Evolutionary conservation across 495 filamentous ascomycete species (phyloP).

Genomic region (Evernia prunastri): DNA sequence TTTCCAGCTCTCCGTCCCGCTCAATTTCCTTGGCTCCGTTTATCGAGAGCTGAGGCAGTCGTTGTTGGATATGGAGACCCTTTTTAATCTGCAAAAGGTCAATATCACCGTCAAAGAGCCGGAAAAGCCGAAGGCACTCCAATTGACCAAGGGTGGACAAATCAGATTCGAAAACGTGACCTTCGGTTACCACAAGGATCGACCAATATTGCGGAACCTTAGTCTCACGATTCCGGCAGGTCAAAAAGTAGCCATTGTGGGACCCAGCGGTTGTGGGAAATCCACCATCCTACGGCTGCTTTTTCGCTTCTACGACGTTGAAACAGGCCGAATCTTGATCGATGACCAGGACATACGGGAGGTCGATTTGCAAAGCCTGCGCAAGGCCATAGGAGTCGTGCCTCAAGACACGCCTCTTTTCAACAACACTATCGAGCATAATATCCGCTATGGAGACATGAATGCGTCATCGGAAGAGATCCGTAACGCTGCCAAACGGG

Average conservation of each 20-base stretch:
- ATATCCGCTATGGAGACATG: slow-evolving; percentile 91
- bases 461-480: slow-evolving; percentile 69
- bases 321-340: slow-evolving; percentile 79
- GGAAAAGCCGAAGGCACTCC: slow-evolving; percentile 62
- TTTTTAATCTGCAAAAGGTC: slow-evolving; percentile 98
- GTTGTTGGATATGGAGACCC: slow-evolving; percentile 93
- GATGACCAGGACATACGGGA: slow-evolving; percentile 89
- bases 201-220: slow-evolving; percentile 80
- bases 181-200: slow-evolving; percentile 83
- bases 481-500: slow-evolving; percentile 65
- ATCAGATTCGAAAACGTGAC: slow-evolving; percentile 92
- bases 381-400: slow-evolving; percentile 86
- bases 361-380: slow-evolving; percentile 72
- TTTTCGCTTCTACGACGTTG: slow-evolving; percentile 91
- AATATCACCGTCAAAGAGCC: slow-evolving; percentile 79
- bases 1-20: slow-evolving; percentile 90
- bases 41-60: slow-evolving; percentile 95
- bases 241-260: slow-evolving; percentile 92
- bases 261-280: slow-evolving; percentile 92
- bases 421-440: slow-evolving; percentile 91
- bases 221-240: slow-evolving; percentile 87
- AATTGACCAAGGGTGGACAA: slow-evolving; percentile 70
- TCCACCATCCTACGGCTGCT: slow-evolving; percentile 85
- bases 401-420: slow-evolving; percentile 96
- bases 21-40: slow-evolving; percentile 94